These are phyloP conservation scores for Tinospora cordifolia DNA, from an alignment of 164 flowering plant genomes.

Conservation along the genomic window DNA sequence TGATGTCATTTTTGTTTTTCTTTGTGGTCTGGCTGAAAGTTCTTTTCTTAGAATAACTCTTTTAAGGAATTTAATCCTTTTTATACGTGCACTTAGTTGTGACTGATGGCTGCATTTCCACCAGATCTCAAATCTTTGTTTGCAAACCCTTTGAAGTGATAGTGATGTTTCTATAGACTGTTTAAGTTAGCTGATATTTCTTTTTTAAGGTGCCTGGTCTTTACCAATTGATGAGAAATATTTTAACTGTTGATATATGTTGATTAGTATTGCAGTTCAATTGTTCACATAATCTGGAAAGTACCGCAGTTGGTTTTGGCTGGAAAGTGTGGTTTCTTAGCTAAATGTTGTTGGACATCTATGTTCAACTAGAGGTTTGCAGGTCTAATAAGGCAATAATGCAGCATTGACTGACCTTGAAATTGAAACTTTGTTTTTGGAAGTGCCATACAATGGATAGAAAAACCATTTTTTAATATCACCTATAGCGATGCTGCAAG, in stretches of 20 bases:
- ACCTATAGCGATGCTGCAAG: too few relatives aligned
- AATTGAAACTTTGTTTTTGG: neutral
- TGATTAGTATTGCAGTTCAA: neutral
- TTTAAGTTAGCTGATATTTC: neutral
- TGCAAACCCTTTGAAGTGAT: neutral
- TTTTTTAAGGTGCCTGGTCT: neutral
- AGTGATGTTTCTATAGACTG: neutral
- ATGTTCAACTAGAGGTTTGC: too few relatives aligned
- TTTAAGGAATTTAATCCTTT: neutral
- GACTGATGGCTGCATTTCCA: neutral
- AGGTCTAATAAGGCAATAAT: neutral
- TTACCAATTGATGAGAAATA: neutral
- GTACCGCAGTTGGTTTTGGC: neutral
- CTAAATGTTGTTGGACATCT: too few relatives aligned
- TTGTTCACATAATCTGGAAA: neutral
- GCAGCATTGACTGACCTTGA: neutral
- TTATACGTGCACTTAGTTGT: neutral
- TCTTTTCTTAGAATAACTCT: neutral
- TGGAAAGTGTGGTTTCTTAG: too few relatives aligned
- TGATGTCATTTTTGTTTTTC: neutral
- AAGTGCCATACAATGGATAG: neutral
- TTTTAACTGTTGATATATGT: neutral
- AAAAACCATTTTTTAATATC: too few relatives aligned
- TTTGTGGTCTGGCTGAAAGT: neutral
- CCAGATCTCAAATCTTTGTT: neutral